Evolutionary conservation across 495 filamentous ascomycete species (phyloP), one percentile per base, ranked within the genome.

Genomic region (Cairneyella variabilis): DNA sequence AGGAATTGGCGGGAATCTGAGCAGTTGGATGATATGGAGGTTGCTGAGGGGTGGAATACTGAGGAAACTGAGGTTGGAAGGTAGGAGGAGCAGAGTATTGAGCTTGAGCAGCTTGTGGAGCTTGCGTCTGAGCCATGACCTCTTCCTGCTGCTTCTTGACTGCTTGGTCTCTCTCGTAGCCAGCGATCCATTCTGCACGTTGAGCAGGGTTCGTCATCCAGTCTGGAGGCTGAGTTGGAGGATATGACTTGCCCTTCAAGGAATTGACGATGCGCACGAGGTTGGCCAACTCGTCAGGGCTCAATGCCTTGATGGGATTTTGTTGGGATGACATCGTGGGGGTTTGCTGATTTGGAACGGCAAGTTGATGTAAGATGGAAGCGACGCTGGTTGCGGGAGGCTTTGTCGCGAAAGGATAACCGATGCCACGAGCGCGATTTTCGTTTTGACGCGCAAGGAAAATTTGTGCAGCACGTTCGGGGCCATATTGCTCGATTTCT

Each of bases 161-260:
- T 10, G 63, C 56, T 21, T 63, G 51, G 44, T 68, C 66, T 21
- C 60, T 54, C 16, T 66, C 60, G 30, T 59, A 64, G 14, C 64
- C 68, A 4, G 58, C 58, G 42, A 59, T 58, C 67, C 66, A 72
- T n/a, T 62, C 57, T 9, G 50, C 27, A 16, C 61, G 56, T 7
- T 58, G 61, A 10, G 55, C 54, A 12, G 61, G 46, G 27, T 54
- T 57, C 9, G 59, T 61, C 44, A 69, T 58, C 45, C 59, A 66
- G 9, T 63, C 58, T 0, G 71, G 62, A 0, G 71, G 59, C 26
- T 70, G 59, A 12, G 50, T 64, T 2, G 66, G 22, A 11, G 67
- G 67, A 38, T 37, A 68, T 30, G 68, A 60, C 21, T 64, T 60
- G 28, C 55, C 55, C 41, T 59, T 66, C 17, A 74, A 32, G 12